A percentile compares a stretch with the other conserved stretches of the same genome.
phyloP scores from a whole-genome alignment of 73 alveolate species.

The Paramecium biaurelia region DNA sequence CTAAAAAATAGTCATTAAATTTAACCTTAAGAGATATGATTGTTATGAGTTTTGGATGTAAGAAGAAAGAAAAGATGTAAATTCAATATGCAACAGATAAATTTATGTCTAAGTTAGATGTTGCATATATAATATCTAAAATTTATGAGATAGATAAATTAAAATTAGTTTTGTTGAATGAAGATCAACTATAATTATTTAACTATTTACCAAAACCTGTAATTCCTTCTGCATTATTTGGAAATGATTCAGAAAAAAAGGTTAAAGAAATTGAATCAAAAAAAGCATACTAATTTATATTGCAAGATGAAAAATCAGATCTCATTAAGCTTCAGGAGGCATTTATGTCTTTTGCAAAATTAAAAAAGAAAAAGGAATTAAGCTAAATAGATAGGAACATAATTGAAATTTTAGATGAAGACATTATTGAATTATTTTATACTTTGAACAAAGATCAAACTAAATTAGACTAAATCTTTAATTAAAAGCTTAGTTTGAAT shows the following conservation, averaged over 20 bases:
- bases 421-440: not conserved
- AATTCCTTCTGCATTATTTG: constrained; percentile 17
- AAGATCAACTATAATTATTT: constrained; percentile 31
- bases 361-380: not conserved
- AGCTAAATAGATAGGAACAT: not conserved
- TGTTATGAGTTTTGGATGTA: constrained; percentile 1
- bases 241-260: not conserved
- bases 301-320: constrained; percentile 45
- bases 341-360: not conserved
- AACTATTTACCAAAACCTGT: constrained; percentile 55
- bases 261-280: constrained; percentile 1
- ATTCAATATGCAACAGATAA: constrained; percentile 38
- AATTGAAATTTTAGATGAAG: constrained; percentile 27
- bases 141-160: constrained; percentile 54
- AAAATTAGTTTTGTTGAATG: not conserved
- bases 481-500: not conserved
- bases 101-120: constrained; percentile 49
- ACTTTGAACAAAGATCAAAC: not conserved
- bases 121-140: constrained; percentile 22
- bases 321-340: not conserved
- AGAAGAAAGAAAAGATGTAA: not conserved
- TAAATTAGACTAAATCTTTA: not conserved
- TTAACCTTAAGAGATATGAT: constrained; percentile 6
- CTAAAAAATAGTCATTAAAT: not conserved
- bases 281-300: constrained; percentile 13